Base-by-base conservation (phyloP, 2,329 filamentous ascomycete genomes). In the Fusarium sp. region DNA sequence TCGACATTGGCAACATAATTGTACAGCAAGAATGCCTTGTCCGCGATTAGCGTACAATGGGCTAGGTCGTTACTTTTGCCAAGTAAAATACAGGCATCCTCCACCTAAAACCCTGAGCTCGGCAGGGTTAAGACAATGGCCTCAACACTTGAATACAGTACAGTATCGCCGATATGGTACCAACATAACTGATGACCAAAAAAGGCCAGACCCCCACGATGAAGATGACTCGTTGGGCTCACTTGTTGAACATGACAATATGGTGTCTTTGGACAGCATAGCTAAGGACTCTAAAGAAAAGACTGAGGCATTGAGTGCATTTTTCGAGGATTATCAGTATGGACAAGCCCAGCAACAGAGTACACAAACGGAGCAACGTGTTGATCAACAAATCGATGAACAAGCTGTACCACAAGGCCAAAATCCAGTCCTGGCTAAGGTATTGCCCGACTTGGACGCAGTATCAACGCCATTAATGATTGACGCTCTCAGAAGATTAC, bases 41-140 rank as follows among this genome's bases (percentile, higher is more conserved):
- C 72, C 69, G 42, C 64, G 64, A 67, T 73, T 86, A 54, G 77
- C 83, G 4, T 76, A 85, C 38, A 89, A 92, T 78, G 88, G 89
- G 66, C 83, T 92, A 48, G 91, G 89, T 88, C 87, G 87, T 76
- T 90, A 87, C 75, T 81, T 92, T 18, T 91, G 88, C 75, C 89
- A 89, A 15, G 85, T 84, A 12, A 82, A 88, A 62, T 85, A 88
- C 73, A 71, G 79, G 10, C 62, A 73, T 7, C 75, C 79, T 5
- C 75, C 85, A 15, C 78, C 79, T 7, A 81, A 74, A 55, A 75
- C 81, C 18, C 63, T 81, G 61, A 69, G 67, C 69, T 59, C 63
- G 59, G 42, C 60, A 55, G 50, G 44, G 17, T 38, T 44, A 23
- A 59, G 40, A 26, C 66, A 60, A 61, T 60, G 62, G 60, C 42